Evolutionary conservation across 2,329 filamentous ascomycete species (phyloP), one percentile per base, ranked within the genome.

Genomic region (Fusarium miscanthi): DNA sequence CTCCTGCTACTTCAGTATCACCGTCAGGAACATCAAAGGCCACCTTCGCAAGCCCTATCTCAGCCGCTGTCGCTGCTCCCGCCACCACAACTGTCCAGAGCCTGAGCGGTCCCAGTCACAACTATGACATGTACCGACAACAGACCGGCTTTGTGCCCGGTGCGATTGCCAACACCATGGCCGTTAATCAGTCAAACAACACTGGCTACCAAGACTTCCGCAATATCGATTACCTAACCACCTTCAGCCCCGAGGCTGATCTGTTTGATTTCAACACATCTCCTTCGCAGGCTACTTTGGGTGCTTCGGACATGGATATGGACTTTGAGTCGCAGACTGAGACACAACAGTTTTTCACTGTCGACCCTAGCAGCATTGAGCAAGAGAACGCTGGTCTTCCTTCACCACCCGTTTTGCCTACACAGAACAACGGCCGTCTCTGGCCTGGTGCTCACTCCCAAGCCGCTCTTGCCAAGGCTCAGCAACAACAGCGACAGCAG

Each of bases 361-460:
- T 97, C 73, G 92, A 97, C 82, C 93, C 94, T 3, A 93, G 88
- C 80, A 89, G 88, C 63, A 90, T 96, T 70, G 89, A 92, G 79
- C 90, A 93, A 76, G 79, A 80, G 10, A 69, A 77, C 0, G 84
- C 90, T 35, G 84, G 86, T 57, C 80, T 84, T 8, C 76, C 76
- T 10, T 78, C 76, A 41, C 81, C 84, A 3, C 87, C 82, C 9
- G 83, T 85, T 67, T 86, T 82, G n/a, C 84, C 85, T 65, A 83
- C 84, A 2, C 84, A 89, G 68, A 84, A 87, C 40, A 85, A 83
- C 79, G 92, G 93, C 73, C 91, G 94, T 73, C 91, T 97, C 75
- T 98, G 94, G 86, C 95, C 95, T 17, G 95, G 95, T 59, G 96
- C 97, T 88, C 95, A 98, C 84, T 94, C 94, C 78, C 94, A 94